Evolutionary conservation across 75 land plant genomes (phyloP), one percentile per base, ranked within the genome.

Genomic region (Isoetes taiwanensis): DNA sequence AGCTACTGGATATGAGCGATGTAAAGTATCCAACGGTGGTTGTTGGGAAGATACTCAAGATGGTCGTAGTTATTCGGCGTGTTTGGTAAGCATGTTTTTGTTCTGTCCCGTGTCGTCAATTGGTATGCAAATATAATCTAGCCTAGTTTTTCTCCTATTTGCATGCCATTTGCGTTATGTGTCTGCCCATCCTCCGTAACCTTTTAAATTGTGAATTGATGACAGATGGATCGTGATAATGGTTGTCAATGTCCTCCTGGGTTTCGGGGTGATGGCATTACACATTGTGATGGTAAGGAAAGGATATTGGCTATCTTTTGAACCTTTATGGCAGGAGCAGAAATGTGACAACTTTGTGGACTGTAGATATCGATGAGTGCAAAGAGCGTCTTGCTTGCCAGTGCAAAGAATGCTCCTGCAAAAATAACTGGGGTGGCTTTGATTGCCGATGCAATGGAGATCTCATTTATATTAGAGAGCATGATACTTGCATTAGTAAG

Each of bases 341-440:
- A n/a, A n/a, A n/a, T n/a, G n/a, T n/a, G n/a, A n/a, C n/a, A n/a
- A n/a, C n/a, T n/a, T n/a, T n/a, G n/a, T n/a, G n/a, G n/a, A n/a
- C n/a, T 68, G 37, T 70, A 83, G 88, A 88, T 78, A 62, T 90
- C 34, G 76, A 90, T 77, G 90, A 85, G 66, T 90, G 96, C 70
- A 73, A 75, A 54, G 76, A 80, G 59, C 76, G 59, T 58, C 71
- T 53, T 20, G 85, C 83, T 31, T 90, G 90, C 55, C 90, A 90
- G 64, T 90, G 85, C 62, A 64, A 86, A 28, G 75, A 77, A 24
- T 82, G 83, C 65, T 74, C 58, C 62, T 82, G 86, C 62, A 79
- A 79, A 46, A 76, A 86, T 56, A 81, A 74, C 29, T 86, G 80
- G 78, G 85, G 82, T 10, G 66, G 78, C 62, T 86, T 76, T 50